Base-by-base conservation (phyloP, 805 yeast species). In the Cyberlindnera samutprakarnensis region DNA sequence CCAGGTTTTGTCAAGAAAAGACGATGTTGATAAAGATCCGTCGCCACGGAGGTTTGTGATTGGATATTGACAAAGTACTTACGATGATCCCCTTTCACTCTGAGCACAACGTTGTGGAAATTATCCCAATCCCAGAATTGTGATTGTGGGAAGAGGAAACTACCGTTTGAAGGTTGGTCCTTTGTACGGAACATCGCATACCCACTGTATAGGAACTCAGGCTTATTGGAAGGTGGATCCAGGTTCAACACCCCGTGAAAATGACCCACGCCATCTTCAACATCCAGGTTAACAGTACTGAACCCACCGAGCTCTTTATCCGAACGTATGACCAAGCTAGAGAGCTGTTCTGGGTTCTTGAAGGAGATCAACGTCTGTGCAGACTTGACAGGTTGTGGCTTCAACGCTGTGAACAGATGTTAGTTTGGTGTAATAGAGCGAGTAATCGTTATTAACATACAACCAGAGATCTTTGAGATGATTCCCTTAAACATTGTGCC, bases 151-250 rank as follows among this genome's bases (percentile, higher is more conserved):
- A 68, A 57, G 38, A 65, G 19, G 6, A 57, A 61, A 36, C 59
- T 61, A 36, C 64, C 68, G 7, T 57, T 61, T 36, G 59, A 62
- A 36, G 64, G 68, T 46, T 75, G 72, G 48, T 82, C 84, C 43
- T 63, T 69, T 0, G 94, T 84, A 40, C 94, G 68, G 57, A 81
- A 83, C 94, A 85, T 83, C 23, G 94, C 84, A 61, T 76, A 76
- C 1, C 84, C 84, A 14, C 79, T 70, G 38, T 75, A 63, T 13
- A 70, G 66, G 15, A 82, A 70, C 31, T 76, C 77, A 1, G 85
- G 83, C 30, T 75, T 64, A 39, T 71, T 70, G 32, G 69, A 65
- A 11, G 84, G 92, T 22, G 81, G 67, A 42, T 79, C 83, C 38
- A 78, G 67, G 42, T 71, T 75, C 36, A 76, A 52, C 30, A 75